phyloP scores from a whole-genome alignment of 306 rosid genomes.

The Biancaea sappan region DNA sequence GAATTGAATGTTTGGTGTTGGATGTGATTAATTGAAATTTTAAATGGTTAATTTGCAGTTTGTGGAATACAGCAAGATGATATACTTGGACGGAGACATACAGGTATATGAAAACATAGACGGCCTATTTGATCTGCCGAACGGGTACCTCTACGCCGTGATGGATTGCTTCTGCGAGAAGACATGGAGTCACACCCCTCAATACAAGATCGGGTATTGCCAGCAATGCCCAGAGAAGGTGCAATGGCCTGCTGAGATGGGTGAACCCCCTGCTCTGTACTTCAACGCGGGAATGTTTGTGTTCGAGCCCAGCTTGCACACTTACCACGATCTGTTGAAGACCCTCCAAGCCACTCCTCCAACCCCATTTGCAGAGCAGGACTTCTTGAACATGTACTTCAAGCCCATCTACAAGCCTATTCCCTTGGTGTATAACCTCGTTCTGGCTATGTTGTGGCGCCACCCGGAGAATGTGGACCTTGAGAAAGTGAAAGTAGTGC shows the following conservation, averaged over 20 bases:
- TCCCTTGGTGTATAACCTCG: conserved; percentile 58
- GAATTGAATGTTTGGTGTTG: neutral
- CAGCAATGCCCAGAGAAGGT: conserved; percentile 73
- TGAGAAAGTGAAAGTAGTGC: conserved; percentile 61
- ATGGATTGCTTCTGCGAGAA: conserved; percentile 92
- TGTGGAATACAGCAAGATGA: conserved; percentile 69
- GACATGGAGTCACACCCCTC: conserved; percentile 76
- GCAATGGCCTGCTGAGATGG: conserved; percentile 59
- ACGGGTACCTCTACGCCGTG: conserved; percentile 60
- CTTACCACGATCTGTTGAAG: conserved; percentile 49
- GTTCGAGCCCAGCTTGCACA: conserved; percentile 56
- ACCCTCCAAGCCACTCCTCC: conserved; percentile 52
- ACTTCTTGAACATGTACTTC: conserved; percentile 72
- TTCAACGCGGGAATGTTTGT: conserved; percentile 90
- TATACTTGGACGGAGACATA: conserved; percentile 81
- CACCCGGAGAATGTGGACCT: conserved; percentile 71
- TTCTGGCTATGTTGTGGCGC: conserved; percentile 82
- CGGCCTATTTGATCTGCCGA: conserved; percentile 60
- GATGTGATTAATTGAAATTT: neutral
- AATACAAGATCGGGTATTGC: conserved; percentile 67
- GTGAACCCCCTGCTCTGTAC: conserved; percentile 63
- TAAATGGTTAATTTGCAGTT: conserved; percentile 46
- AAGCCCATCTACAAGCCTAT: conserved; percentile 58
- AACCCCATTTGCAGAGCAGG: conserved; percentile 82
- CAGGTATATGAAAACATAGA: conserved; percentile 72